These are phyloP conservation scores for Dendrobium chrysotoxum DNA, from an alignment of 106 monocot species.

Conservation along the genomic window DNA sequence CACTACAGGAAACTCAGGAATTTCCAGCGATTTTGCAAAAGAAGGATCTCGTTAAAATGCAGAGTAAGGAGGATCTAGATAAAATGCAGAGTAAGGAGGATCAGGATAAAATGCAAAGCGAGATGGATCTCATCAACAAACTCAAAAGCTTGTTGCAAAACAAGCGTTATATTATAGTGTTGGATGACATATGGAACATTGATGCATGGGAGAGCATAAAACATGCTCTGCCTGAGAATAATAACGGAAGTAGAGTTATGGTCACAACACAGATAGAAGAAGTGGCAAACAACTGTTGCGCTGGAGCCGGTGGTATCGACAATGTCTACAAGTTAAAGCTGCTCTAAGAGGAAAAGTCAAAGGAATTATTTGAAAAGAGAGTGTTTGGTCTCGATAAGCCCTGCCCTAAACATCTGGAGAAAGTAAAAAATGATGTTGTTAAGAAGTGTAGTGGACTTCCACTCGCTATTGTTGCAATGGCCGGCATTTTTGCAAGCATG, in stretches of 20 bases:
- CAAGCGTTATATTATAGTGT: constrained; percentile 8
- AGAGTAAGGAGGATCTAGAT: no score
- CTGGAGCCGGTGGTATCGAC: constrained; percentile 1
- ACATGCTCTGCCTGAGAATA: no score
- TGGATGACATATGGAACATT: no score
- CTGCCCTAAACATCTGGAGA: neutral
- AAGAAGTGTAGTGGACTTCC: constrained; percentile 3
- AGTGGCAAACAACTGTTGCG: neutral
- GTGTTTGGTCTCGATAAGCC: neutral
- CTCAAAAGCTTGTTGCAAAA: constrained; percentile 11
- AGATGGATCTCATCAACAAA: constrained; percentile 10
- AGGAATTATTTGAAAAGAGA: neutral
- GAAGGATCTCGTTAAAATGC: neutral
- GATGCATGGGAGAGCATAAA: no score
- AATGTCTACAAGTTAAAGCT: neutral
- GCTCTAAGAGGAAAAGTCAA: constrained; percentile 19
- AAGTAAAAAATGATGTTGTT: constrained; percentile 9
- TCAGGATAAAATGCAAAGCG: constrained; percentile 1
- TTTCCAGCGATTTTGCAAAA: no score
- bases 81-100: neutral
- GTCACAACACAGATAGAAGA: constrained; percentile 10
- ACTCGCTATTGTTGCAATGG: neutral
- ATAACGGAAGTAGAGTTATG: constrained; percentile 6
- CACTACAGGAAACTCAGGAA: no score
- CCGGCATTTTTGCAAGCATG: constrained; percentile 17